Percentiles rank a stretch among this genome's conserved stretches.
Conservation (phyloP, 257 asterid genomes). For the Solanum tacnaense region DNA sequence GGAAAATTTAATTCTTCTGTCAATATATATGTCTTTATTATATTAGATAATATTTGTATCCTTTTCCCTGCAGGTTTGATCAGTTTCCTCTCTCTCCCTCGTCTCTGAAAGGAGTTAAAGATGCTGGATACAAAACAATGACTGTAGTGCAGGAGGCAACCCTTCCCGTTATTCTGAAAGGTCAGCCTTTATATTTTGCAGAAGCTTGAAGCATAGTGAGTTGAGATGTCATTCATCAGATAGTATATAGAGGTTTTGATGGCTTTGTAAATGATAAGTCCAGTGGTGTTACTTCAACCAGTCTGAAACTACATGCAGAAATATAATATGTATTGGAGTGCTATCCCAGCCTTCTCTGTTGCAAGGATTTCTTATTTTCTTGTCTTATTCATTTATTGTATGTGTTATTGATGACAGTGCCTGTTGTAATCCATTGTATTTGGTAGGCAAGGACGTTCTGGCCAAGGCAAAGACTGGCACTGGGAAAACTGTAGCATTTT, state of each 20-base stretch:
- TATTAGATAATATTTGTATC: background rate
- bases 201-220: background rate
- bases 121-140: conserved; percentile 85
- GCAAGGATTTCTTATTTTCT: background rate
- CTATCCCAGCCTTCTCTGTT: background rate
- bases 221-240: background rate
- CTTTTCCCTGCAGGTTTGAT: conserved; percentile 53
- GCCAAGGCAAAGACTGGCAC: conserved; percentile 99
- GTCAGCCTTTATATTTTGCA: conserved; percentile 12
- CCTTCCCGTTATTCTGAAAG: conserved; percentile 77
- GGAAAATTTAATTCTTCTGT: background rate
- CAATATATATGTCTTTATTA: background rate
- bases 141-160: conserved; percentile 95
- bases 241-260: background rate
- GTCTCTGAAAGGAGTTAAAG: conserved; percentile 81
- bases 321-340: background rate
- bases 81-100: conserved; percentile 62
- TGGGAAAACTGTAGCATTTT: conserved; percentile 92
- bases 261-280: background rate
- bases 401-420: background rate
- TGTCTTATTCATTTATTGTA: background rate
- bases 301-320: background rate
- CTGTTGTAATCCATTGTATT: conserved; percentile 2
- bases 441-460: conserved; percentile 86
- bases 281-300: background rate